These are phyloP conservation scores for Pulveroboletus sp. DNA, from an alignment of 768 basidiomycete species.

Conservation along the genomic window DNA sequence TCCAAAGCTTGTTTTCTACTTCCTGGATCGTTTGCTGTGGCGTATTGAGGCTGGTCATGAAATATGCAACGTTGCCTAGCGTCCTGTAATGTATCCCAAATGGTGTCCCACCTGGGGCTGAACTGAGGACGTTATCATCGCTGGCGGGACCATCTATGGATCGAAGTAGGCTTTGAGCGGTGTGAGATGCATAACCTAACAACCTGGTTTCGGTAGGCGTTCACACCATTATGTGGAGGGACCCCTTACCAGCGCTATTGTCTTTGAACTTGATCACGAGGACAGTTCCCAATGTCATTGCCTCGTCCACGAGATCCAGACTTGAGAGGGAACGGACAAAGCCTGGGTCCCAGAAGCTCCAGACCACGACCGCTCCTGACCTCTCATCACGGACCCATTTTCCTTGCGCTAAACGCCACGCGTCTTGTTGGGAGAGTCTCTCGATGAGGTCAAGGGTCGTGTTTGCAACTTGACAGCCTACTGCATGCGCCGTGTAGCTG, in stretches of 20 bases:
- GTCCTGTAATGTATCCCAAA: slow-evolving; percentile 83
- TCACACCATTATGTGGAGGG: background rate
- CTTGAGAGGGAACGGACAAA: slow-evolving; percentile 65
- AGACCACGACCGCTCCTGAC: slow-evolving; percentile 35
- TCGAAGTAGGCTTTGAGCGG: slow-evolving; percentile 58
- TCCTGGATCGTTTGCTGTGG: slow-evolving; percentile 45
- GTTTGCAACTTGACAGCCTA: slow-evolving; percentile 90
- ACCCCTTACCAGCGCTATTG: slow-evolving; percentile 45
- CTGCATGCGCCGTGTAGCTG: slow-evolving; percentile 90
- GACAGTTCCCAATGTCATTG: slow-evolving; percentile 86
- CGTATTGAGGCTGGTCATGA: slow-evolving; percentile 87
- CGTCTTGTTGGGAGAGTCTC: slow-evolving; percentile 38
- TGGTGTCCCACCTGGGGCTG: slow-evolving; percentile 48
- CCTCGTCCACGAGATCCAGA: slow-evolving; percentile 53
- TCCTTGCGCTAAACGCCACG: slow-evolving; percentile 55
- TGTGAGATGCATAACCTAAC: slow-evolving; percentile 54
- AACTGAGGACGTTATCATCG: slow-evolving; percentile 28
- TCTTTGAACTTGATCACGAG: slow-evolving; percentile 72
- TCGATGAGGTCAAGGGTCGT: slow-evolving; percentile 69
- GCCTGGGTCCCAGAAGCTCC: slow-evolving; percentile 84
- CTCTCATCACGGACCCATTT: slow-evolving; percentile 45
- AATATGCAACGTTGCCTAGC: slow-evolving; percentile 87
- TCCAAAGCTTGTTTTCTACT: slow-evolving; percentile 61
- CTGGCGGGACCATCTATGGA: slow-evolving; percentile 38
- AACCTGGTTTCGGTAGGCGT: background rate